A percentile compares a stretch with the other conserved stretches of the same genome.
These are phyloP conservation scores for Hypsizygus marmoreus DNA, from an alignment of 768 basidiomycete genomes.

Conservation along the genomic window DNA sequence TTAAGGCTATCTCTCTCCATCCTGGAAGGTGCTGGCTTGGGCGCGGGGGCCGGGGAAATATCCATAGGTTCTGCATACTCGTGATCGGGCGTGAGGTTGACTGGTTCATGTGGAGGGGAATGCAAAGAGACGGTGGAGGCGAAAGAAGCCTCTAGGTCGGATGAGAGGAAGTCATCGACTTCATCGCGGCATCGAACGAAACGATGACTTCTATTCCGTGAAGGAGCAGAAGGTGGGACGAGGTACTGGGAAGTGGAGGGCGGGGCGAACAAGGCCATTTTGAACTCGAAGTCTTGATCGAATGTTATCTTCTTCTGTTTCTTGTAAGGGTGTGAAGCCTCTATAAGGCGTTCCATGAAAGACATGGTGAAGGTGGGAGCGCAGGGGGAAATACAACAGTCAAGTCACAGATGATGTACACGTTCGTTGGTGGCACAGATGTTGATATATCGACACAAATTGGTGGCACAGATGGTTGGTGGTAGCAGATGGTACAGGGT, in stretches of 20 bases:
- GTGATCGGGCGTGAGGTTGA: slow-evolving; percentile 48
- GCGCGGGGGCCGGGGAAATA: slow-evolving; percentile 67
- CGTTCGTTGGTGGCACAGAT: slow-evolving; percentile 17
- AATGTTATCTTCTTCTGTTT: slow-evolving; percentile 45
- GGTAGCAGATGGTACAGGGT: slow-evolving; percentile 19
- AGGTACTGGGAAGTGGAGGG: slow-evolving; percentile 39
- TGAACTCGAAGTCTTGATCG: slow-evolving; percentile 26
- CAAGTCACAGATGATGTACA: slow-evolving; percentile 8
- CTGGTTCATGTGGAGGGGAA: slow-evolving; percentile 59
- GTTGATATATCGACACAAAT: slow-evolving; percentile 9
- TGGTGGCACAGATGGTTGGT: slow-evolving; percentile 8
- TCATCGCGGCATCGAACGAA: slow-evolving; percentile 47
- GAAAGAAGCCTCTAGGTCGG: slow-evolving; percentile 83
- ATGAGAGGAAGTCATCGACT: slow-evolving; percentile 66
- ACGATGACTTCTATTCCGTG: slow-evolving; percentile 51
- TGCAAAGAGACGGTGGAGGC: slow-evolving; percentile 81
- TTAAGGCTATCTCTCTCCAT: slow-evolving; percentile 20
- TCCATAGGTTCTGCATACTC: slow-evolving; percentile 73
- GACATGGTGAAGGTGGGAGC: slow-evolving; percentile 26
- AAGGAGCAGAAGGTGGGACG: slow-evolving; percentile 46
- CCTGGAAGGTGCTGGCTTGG: slow-evolving; percentile 27
- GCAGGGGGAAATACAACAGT: slow-evolving; percentile 12
- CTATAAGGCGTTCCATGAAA: slow-evolving; percentile 43
- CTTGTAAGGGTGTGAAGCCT: slow-evolving; percentile 42
- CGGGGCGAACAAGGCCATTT: slow-evolving; percentile 60